These are phyloP conservation scores for Melanomma pulvis-pyrius DNA, from an alignment of 495 filamentous ascomycete species.

Conservation along the genomic window DNA sequence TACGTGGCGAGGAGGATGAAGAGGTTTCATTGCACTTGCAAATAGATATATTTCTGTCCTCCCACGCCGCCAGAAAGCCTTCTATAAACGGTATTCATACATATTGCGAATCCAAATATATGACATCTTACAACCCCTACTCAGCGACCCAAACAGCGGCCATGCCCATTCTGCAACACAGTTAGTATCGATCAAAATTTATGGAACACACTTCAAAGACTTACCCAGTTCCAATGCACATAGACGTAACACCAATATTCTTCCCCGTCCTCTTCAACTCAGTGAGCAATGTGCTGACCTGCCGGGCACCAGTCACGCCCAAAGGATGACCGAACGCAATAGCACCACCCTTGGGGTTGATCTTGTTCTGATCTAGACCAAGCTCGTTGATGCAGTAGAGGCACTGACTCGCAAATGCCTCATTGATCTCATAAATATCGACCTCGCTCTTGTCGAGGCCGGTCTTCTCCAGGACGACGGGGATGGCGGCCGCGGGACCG, in stretches of 20 bases:
- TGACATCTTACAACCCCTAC: slow-evolving; percentile 48
- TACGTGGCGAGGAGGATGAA: too few relatives aligned
- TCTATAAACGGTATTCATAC: neutral
- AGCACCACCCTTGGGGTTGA: slow-evolving; percentile 97
- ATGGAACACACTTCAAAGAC: neutral
- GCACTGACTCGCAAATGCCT: slow-evolving; percentile 95
- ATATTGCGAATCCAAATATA: neutral
- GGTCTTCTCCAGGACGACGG: slow-evolving; percentile 82
- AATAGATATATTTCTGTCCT: too few relatives aligned
- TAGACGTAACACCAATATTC: slow-evolving; percentile 89
- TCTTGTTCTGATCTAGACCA: slow-evolving; percentile 74
- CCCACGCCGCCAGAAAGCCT: neutral
- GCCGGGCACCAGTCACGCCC: slow-evolving; percentile 89
- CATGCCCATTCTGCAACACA: slow-evolving; percentile 75
- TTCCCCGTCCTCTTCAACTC: slow-evolving; percentile 80
- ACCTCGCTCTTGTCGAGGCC: slow-evolving; percentile 88
- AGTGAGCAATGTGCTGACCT: slow-evolving; percentile 87
- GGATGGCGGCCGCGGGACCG: slow-evolving; percentile 95
- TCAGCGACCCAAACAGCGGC: slow-evolving; percentile 92
- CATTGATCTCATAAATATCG: slow-evolving; percentile 98
- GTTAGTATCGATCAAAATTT: neutral
- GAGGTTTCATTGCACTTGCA: too few relatives aligned
- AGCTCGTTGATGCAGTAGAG: slow-evolving; percentile 92
- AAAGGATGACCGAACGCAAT: slow-evolving; percentile 99
- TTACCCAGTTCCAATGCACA: slow-evolving; percentile 89